A percentile compares a stretch with the other conserved stretches of the same genome.
These are phyloP conservation scores for Fusarium temperatum DNA, from an alignment of 2,329 filamentous ascomycete species.

Conservation along the genomic window DNA sequence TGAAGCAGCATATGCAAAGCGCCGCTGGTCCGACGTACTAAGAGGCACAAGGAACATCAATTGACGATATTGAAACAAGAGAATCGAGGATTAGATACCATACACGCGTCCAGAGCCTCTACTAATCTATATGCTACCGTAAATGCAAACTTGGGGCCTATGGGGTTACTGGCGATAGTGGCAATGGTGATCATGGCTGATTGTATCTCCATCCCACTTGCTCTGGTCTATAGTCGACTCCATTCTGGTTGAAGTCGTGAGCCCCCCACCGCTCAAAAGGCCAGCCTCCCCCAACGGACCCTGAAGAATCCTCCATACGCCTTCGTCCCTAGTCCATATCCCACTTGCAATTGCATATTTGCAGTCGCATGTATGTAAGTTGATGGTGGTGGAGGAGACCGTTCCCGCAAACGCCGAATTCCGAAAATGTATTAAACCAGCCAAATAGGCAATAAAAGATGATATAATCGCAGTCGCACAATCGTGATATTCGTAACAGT, in stretches of 20 bases:
- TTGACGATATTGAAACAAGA: constrained; percentile 15
- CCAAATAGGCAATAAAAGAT: constrained; percentile 32
- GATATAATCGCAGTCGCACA: constrained; percentile 36
- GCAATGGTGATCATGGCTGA: constrained; percentile 8
- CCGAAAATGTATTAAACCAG: constrained; percentile 40
- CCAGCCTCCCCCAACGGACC: constrained; percentile 20
- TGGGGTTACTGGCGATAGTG: not conserved
- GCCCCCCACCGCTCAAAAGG: constrained; percentile 18
- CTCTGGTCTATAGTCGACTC: constrained; percentile 21
- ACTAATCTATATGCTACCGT: constrained; percentile 34
- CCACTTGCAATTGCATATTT: constrained; percentile 25
- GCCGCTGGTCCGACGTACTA: not conserved
- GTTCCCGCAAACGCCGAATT: constrained; percentile 42
- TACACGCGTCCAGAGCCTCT: constrained; percentile 39
- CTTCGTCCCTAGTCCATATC: constrained; percentile 31
- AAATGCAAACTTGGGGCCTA: constrained; percentile 19
- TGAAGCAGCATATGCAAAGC: not conserved
- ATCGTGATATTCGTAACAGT: constrained; percentile 43
- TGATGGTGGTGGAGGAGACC: not conserved
- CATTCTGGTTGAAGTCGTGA: not conserved
- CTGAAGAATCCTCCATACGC: constrained; percentile 28
- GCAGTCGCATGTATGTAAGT: constrained; percentile 17
- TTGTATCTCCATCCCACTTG: constrained; percentile 1
- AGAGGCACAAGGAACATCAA: not conserved
- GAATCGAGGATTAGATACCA: constrained; percentile 38